Base-by-base conservation (phyloP, 139 green algal genomes). In the Chlamydomonas sphaeroides region DNA sequence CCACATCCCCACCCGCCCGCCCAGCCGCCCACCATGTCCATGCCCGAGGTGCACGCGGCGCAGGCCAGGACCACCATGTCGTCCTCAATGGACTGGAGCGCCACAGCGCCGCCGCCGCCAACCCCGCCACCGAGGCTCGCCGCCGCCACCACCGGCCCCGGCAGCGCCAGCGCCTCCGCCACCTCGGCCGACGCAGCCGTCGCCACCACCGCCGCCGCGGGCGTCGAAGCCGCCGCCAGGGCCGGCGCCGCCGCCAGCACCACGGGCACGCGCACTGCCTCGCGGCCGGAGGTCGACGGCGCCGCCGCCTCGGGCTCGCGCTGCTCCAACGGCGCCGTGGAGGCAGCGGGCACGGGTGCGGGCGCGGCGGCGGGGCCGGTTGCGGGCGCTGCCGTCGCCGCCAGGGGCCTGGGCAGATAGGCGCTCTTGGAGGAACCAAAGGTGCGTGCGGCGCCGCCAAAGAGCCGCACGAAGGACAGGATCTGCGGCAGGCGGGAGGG, bases 1-100 rank as follows among this genome's bases (percentile, higher is more conserved):
- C n/a, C n/a, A n/a, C n/a, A n/a, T n/a, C n/a, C n/a, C n/a, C n/a
- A n/a, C n/a, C n/a, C n/a, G n/a, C n/a, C n/a, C n/a, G n/a, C n/a
- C n/a, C n/a, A n/a, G n/a, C n/a, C n/a, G n/a, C n/a, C n/a, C n/a
- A n/a, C n/a, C n/a, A 70, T 70, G 39, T 80, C 74, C 28, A 59
- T 80, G 14, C 59, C 74, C 8, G 74, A 70, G 15, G 74, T 48
- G 59, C 30, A 42, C 17, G 74, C 74, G 28, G 74, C 74, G 10
- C 28, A 45, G 7, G 74, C 74, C 57, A 80, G 39, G 14, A 35
- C 30, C 74, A 80, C 48, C 2, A 61, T n/a, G n/a, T 80, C 74
- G 30, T 80, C 74, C 74, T 80, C 74, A 26, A 63, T 21, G 26
- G 74, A 80, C 74, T 45, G n/a, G 20, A 80, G 59, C 59, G 42